Base-by-base conservation (phyloP, 495 filamentous ascomycete genomes). In the Penicillium tannophilum region DNA sequence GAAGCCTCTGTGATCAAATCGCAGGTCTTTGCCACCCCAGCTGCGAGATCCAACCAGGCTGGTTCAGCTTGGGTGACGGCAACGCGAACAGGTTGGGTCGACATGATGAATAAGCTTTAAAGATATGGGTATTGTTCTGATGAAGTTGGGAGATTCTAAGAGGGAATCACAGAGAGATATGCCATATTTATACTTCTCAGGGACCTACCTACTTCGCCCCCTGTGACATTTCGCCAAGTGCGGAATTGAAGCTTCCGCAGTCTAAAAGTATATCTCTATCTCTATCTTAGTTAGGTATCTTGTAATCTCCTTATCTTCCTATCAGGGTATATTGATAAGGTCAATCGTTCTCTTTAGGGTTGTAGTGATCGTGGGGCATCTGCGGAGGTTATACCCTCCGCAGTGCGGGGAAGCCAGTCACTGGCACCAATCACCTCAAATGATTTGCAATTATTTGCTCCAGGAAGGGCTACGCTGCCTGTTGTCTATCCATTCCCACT, bases 1-100 rank as follows among this genome's bases (percentile, higher is more conserved):
- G 79, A 81, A 3, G 84, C 84, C 61, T 86, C 78, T 24, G 55
- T 60, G 50, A 87, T 85, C 35, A 85, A 68, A 1, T 56, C 58
- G 52, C 74, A 77, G 4, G 82, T 83, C 60, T 86, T 87, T 4
- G 64, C 56, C 10, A 86, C 73, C 4, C 74, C 70, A 1, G 58
- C 77, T 0, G 70, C 62, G 1, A 87, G 70, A 59, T 87, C 78
- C 0, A 86, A 68, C 80, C 82, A 85, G 9, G 64, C 71, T 0
- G 84, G 82, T 66, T 85, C 84, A 2, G 78, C 74, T 60, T 84
- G 80, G 11, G 69, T 74, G 31, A 75, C 78, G 0, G 79, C 80
- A n/a, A 82, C 79, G 6, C 70, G 66, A 12, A 76, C 58, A 17
- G 26, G 51, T 5, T 51, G 20, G n/a, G 26, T 19, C 11, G 16